Evolutionary conservation across 2,329 filamentous ascomycete species (phyloP), one percentile per base, ranked within the genome.

Genomic region (Fusarium musae): DNA sequence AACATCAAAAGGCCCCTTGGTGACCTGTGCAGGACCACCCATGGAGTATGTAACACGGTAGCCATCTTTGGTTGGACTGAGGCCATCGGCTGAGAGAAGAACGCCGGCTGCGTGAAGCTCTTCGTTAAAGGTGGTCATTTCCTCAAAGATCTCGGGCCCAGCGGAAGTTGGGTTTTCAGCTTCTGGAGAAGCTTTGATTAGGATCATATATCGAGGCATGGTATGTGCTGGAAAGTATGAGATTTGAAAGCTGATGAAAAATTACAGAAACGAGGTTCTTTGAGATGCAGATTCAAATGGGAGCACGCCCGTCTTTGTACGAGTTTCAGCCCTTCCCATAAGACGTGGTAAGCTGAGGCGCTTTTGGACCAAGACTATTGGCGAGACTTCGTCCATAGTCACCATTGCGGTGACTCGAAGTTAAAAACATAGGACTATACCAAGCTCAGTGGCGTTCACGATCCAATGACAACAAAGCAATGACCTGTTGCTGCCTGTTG

Each of bases 141-240:
- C 60, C 30, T 76, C 71, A 39, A 80, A 77, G 1, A 69, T 64
- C 23, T 79, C 70, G 15, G 69, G 63, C 1, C 63, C 44, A 12
- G 52, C 28, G n/a, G 49, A n/a, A n/a, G 53, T 44, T 21, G 70
- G 62, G 9, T 54, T 16, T 54, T 80, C 79, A 40, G 78, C 63
- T 40, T 74, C 69, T 17, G 68, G 36, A 19, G 76, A 74, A 43
- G 78, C 75, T 54, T 79, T 79, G 75, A 80, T 76, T 60, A 80
- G 76, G 39, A 80, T 72, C 59, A 80, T 80, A 52, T 75, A 80
- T 32, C 72, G 73, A 70, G 77, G 77, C 78, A 80, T 80, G 46
- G 21, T 61, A n/a, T 46, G 16, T 19, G n/a, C 2, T 26, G 26
- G 26, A 26, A 26, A 26, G 26, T 26, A 6, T n/a, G 23, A 58